Evolutionary conservation across 768 basidiomycete genomes (phyloP), one percentile per base, ranked within the genome.

Genomic region (Rhodosporidiobolus odoratus): DNA sequence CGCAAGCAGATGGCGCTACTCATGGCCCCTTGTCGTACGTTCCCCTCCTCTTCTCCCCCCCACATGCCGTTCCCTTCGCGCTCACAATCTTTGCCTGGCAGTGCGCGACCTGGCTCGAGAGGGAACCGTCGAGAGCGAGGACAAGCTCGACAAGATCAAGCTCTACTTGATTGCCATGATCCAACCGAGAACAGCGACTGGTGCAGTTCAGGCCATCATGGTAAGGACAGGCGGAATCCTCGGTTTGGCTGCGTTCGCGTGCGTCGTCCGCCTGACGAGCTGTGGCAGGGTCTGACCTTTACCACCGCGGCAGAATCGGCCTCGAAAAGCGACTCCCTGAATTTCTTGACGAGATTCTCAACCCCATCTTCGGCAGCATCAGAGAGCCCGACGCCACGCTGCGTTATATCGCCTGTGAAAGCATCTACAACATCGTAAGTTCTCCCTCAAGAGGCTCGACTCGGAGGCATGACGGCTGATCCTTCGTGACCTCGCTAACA

Each of bases 401-500:
- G 69, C 86, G 92, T 53, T 99, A 98, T 81, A 97, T 96, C 82
- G 95, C 95, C 9, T 94, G 92, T 34, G 96, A 99, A 79, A 95
- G 93, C 77, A 82, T 99, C 72, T 99, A 99, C 82, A 99, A 99
- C 81, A 94, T 99, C 73, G 91, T 90, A 35, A 92, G 94, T 64
- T 15, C 54, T 1, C 50, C 34, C 54, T 38, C 41, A 16, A 5
- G 16, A 6, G 23, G 40, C 30, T 57, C n/a, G 10, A 15, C 34
- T 41, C 76, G 53, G 62, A 75, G 13, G 25, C 35, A 34, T 45
- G 41, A 25, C 48, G n/a, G 38, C 21, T 34, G 35, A 23, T 32
- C 27, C 34, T 30, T 58, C 17, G 25, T 53, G 23, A 21, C 25
- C 45, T 37, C 30, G 67, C 32, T 27, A 59, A 8, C 58, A 74